Evolutionary conservation across 345 rosid species (phyloP).

Genomic region (Eutrema yunnanense): DNA sequence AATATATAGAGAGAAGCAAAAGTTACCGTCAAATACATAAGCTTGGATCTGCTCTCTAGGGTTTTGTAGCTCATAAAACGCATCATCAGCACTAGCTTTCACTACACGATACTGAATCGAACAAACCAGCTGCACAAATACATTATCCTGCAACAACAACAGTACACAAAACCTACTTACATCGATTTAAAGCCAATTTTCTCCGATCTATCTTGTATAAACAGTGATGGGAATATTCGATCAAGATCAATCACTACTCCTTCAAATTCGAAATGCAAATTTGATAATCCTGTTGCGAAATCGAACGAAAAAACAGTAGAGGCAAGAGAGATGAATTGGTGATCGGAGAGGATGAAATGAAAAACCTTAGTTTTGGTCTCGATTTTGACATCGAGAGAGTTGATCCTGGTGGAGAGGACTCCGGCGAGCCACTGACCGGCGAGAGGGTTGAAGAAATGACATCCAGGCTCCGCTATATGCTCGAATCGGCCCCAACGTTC

Average conservation of each 20-base stretch:
- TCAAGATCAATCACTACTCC: neutral
- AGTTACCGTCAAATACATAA: slow-evolving; percentile 86
- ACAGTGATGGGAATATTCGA: neutral
- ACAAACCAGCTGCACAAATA: slow-evolving; percentile 89
- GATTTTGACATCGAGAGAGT: slow-evolving; percentile 80
- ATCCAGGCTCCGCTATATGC: slow-evolving; percentile 74
- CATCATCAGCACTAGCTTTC: slow-evolving; percentile 81
- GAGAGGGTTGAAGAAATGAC: slow-evolving; percentile 66
- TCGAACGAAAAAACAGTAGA: neutral
- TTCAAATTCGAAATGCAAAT: neutral
- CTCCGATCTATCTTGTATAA: neutral
- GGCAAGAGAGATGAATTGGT: neutral
- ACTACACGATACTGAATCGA: slow-evolving; percentile 88
- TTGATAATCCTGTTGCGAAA: neutral
- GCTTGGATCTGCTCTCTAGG: slow-evolving; percentile 95
- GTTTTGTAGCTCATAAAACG: slow-evolving; percentile 90
- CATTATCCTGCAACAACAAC: slow-evolving; percentile 61
- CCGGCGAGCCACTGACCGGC: slow-evolving; percentile 81
- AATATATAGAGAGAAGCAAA: neutral
- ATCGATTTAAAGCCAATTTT: neutral
- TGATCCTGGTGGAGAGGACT: slow-evolving; percentile 77
- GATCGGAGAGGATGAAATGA: neutral
- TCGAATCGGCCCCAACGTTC: slow-evolving; percentile 96
- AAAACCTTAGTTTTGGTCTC: slow-evolving; percentile 93
- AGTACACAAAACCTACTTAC: neutral